phyloP scores from a whole-genome alignment of 306 rosid genomes.

The Morella rubra region DNA sequence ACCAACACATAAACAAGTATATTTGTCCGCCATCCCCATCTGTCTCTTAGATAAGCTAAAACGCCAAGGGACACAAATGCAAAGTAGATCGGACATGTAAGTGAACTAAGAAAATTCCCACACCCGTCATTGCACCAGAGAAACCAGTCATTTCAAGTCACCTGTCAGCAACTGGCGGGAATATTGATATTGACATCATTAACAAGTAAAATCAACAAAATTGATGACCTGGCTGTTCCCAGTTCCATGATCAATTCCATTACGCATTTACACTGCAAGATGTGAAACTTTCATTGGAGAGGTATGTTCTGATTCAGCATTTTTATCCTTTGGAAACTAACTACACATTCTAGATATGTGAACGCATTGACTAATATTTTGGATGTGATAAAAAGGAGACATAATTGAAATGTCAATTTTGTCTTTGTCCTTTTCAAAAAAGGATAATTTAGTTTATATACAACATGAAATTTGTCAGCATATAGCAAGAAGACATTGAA shows the following conservation, averaged over 20 bases:
- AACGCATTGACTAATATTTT: constrained; percentile 22
- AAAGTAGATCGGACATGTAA: neutral
- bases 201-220: neutral
- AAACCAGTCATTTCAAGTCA: neutral
- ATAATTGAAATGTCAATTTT: constrained; percentile 15
- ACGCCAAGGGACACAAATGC: constrained; percentile 1
- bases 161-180: neutral
- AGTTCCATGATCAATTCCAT: constrained; percentile 19
- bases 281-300: neutral
- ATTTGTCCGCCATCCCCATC: neutral
- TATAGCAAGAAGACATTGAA: neutral
- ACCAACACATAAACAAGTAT: neutral
- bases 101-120: neutral
- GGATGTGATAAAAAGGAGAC: constrained; percentile 21
- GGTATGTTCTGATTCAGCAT: neutral
- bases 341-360: neutral
- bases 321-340: neutral
- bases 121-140: neutral
- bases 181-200: constrained; percentile 5
- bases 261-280: constrained; percentile 12
- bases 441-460: neutral
- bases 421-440: neutral
- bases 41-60: neutral
- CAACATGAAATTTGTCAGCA: neutral
- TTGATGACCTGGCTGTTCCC: neutral